Percentiles rank a stretch among this genome's conserved stretches.
phyloP scores from a whole-genome alignment of 179 eudicot genomes.

The Corrigiola litoralis region DNA sequence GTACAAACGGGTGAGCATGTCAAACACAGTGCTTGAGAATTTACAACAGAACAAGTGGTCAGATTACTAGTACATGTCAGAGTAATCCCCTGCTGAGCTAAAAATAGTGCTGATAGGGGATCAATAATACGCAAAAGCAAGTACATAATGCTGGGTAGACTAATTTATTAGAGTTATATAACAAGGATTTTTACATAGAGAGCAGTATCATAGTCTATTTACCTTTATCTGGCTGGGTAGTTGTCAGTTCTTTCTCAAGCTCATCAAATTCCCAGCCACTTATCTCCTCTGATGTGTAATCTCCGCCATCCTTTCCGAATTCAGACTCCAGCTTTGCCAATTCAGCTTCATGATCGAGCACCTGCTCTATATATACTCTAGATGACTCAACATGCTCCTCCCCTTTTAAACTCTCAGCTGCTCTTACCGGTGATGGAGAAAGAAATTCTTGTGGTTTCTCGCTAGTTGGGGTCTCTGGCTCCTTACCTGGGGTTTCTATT shows the following conservation, averaged over 20 bases:
- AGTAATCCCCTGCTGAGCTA: constrained; percentile 13
- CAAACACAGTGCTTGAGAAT: constrained; percentile 12
- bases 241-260: constrained; percentile 76
- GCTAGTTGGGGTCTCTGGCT: constrained; percentile 32
- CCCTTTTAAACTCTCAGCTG: constrained; percentile 21
- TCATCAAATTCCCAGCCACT: constrained; percentile 98
- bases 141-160: not conserved
- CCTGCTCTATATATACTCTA: constrained; percentile 35
- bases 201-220: constrained; percentile 25
- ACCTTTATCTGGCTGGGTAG: constrained; percentile 28
- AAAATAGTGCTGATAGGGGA: constrained; percentile 17
- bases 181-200: not conserved
- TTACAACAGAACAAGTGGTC: constrained; percentile 17
- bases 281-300: constrained; percentile 72
- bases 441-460: constrained; percentile 40
- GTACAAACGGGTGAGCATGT: not conserved
- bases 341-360: constrained; percentile 79
- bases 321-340: constrained; percentile 91
- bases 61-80: constrained; percentile 16
- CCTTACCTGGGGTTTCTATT: constrained; percentile 57
- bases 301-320: constrained; percentile 60
- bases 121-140: constrained; percentile 12
- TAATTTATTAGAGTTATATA: constrained; percentile 4
- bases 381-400: constrained; percentile 34
- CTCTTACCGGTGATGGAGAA: constrained; percentile 22